Evolutionary conservation across 2,329 filamentous ascomycete genomes (phyloP).

Genomic region (Blastomyces silverae): DNA sequence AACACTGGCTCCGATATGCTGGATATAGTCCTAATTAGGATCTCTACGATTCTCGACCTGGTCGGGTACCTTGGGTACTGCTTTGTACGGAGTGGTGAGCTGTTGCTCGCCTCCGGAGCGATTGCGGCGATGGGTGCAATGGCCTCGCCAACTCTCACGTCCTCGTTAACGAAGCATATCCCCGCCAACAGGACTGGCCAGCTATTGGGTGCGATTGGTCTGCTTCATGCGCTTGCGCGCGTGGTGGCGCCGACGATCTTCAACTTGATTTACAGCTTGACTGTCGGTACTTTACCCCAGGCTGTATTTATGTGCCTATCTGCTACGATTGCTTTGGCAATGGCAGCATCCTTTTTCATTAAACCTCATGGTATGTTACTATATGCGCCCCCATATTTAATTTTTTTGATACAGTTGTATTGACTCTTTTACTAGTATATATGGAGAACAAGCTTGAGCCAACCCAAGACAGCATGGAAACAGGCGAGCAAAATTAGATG

Average conservation of each 20-base stretch:
- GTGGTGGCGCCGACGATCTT: slow-evolving; percentile 76
- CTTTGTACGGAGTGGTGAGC: slow-evolving; percentile 51
- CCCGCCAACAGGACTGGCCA: slow-evolving; percentile 74
- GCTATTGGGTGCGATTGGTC: slow-evolving; percentile 77
- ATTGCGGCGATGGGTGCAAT: slow-evolving; percentile 74
- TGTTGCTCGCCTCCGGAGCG: slow-evolving; percentile 67
- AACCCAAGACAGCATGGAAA: not conserved
- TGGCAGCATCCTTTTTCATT: slow-evolving; percentile 63
- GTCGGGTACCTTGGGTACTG: slow-evolving; percentile 70
- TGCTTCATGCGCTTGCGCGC: slow-evolving; percentile 74
- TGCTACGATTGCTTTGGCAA: slow-evolving; percentile 58
- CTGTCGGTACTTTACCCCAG: slow-evolving; percentile 70
- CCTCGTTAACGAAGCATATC: slow-evolving; percentile 83
- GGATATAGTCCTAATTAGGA: slow-evolving; percentile 69
- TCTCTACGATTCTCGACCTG: slow-evolving; percentile 68
- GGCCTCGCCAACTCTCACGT: slow-evolving; percentile 75
- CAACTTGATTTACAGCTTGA: slow-evolving; percentile 76
- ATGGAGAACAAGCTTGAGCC: slow-evolving; percentile 7
- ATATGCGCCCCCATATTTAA: not conserved
- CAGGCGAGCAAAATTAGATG: not conserved
- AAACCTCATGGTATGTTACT: slow-evolving; percentile 61
- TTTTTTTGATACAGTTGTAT: not conserved
- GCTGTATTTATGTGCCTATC: slow-evolving; percentile 73
- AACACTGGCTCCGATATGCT: slow-evolving; percentile 67
- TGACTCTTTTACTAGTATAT: slow-evolving; percentile 10